Base-by-base conservation (phyloP, 768 basidiomycete genomes). In the Cyathus striatus region DNA sequence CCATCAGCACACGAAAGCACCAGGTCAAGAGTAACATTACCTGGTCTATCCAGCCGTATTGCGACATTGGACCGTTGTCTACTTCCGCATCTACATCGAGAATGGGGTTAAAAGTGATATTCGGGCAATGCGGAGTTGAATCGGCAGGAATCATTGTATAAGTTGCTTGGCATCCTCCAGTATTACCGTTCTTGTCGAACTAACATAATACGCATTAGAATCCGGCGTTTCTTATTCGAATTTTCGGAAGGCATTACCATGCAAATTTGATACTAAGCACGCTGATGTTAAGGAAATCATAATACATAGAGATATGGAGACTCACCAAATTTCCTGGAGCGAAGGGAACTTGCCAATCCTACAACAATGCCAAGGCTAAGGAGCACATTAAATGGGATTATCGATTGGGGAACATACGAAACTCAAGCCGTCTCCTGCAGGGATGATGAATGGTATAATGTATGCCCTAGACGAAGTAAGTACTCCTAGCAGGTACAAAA, bases 321-420 rank as follows among this genome's bases (percentile, higher is more conserved):
- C 65, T 48, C 43, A 78, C 77, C 58, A 68, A 62, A 23, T 80
- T 81, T 6, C 73, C 79, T 1, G 80, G 79, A 4, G 63, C 58
- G 48, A 78, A 83, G 1, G 81, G 80, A 25, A 82, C 76, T 18
- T 63, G 53, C 72, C 75, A 81, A 50, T 81, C 72, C 79, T 81
- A 48, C 5, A 24, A n/a, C n/a, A n/a, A n/a, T n/a, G n/a, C n/a
- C 6, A 23, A 40, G 27, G 27, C 46, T 16, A 21, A 36, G 35
- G 14, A 30, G 17, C 23, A 22, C 40, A 40, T 17, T 43, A 30
- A 4, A 18, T 3, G 5, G 17, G 16, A 12, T n/a, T 23, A 22
- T 16, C 39, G 13, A 36, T 21, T 40, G 3, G 36, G 12, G 36
- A 27, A 64, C 78, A 6, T 50, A 83, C 80, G 54, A 71, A 77